Evolutionary conservation across 148 eudicot genomes (phyloP).

Genomic region (Talinum fruticosum): DNA sequence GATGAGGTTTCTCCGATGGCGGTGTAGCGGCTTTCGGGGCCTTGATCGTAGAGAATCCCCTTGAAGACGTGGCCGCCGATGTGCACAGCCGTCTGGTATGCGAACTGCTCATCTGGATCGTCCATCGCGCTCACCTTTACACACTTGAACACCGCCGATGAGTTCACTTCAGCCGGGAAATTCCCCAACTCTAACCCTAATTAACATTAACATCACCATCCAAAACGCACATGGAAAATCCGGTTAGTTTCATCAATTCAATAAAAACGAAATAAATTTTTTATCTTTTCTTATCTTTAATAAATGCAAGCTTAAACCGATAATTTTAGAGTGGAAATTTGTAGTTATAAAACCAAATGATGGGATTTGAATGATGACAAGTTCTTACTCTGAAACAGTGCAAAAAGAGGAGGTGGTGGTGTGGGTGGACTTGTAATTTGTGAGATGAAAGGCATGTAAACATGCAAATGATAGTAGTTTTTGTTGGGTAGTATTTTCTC

Average conservation of each 20-base stretch:
- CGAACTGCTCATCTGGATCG: conserved; percentile 68
- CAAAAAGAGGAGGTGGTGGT: conserved; percentile 15
- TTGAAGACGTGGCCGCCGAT: conserved; percentile 90
- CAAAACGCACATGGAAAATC: not conserved
- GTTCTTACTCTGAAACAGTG: not conserved
- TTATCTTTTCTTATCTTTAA: too few relatives aligned
- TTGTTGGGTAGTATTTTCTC: conserved; percentile 7
- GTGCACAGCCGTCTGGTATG: conserved; percentile 86
- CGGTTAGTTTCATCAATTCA: too few relatives aligned
- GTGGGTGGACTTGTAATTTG: conserved; percentile 18
- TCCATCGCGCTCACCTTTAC: conserved; percentile 70
- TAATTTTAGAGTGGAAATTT: not conserved
- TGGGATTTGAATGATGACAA: not conserved
- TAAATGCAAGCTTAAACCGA: not conserved
- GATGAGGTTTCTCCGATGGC: conserved; percentile 44
- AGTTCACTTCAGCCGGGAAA: conserved; percentile 73
- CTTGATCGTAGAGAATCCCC: conserved; percentile 92
- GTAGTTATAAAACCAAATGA: not conserved
- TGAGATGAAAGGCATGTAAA: conserved; percentile 2
- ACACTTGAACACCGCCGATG: conserved; percentile 76
- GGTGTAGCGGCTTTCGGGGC: conserved; percentile 43
- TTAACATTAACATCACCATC: not conserved
- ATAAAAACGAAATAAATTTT: too few relatives aligned
- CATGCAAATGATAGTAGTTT: conserved; percentile 29
- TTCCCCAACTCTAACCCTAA: conserved; percentile 35